phyloP scores from a whole-genome alignment of 78 protist species.

The Planoprotostelium fungivorum region DNA sequence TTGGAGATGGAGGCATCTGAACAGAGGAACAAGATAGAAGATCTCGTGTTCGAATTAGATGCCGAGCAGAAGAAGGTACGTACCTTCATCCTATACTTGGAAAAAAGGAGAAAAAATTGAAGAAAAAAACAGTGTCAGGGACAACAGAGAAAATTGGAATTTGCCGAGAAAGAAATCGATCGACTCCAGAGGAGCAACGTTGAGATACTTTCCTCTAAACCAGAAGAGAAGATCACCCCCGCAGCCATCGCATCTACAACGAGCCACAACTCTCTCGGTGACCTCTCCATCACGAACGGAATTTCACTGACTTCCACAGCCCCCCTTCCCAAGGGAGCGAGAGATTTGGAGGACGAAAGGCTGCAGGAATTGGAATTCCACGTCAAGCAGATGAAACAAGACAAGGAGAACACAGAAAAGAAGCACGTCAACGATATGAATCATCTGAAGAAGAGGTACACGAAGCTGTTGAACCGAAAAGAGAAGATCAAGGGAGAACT shows the following conservation, averaged over 20 bases:
- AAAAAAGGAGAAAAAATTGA: background rate
- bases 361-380: background rate
- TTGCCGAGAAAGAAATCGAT: background rate
- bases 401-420: background rate
- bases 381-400: background rate
- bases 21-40: too few species aligned
- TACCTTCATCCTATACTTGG: background rate
- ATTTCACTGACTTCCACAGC: background rate
- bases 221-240: background rate
- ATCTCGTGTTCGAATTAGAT: background rate
- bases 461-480: background rate
- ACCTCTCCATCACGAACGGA: too few species aligned
- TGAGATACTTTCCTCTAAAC: too few species aligned
- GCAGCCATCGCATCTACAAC: too few species aligned
- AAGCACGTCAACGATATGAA: background rate
- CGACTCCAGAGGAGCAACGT: too few species aligned
- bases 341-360: background rate
- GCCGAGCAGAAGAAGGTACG: background rate
- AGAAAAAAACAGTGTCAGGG: background rate
- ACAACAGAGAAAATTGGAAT: background rate
- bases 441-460: background rate
- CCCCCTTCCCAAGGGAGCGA: background rate
- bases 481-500: background rate
- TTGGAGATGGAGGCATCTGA: too few species aligned
- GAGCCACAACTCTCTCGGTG: too few species aligned